phyloP scores from a whole-genome alignment of 768 basidiomycete genomes.

The Piloderma croceum region DNA sequence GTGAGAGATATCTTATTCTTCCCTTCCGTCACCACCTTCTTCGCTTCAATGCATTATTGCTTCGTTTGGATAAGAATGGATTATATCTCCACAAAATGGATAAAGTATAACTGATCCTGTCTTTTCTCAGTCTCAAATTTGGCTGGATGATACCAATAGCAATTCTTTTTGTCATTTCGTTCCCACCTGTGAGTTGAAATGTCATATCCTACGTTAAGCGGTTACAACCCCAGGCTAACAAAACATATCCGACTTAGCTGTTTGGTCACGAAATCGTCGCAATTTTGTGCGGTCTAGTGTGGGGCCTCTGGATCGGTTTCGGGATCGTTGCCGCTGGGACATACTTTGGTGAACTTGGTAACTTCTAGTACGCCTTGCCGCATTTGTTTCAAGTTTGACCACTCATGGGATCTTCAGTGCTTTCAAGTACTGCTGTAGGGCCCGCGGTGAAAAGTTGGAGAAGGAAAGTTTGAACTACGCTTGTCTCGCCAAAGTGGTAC shows the following conservation, averaged over 20 bases:
- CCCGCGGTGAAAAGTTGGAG: slow-evolving; percentile 73
- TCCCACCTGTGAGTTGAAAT: slow-evolving; percentile 68
- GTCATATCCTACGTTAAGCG: too few species aligned
- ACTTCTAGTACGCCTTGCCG: slow-evolving; percentile 64
- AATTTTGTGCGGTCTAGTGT: slow-evolving; percentile 83
- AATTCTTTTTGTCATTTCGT: slow-evolving; percentile 78
- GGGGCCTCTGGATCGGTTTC: slow-evolving; percentile 85
- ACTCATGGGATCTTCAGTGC: slow-evolving; percentile 39
- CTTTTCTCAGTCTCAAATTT: slow-evolving; percentile 38
- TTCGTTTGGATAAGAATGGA: too few species aligned
- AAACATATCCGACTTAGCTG: slow-evolving; percentile 37
- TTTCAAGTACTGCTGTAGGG: slow-evolving; percentile 74
- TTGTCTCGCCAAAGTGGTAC: slow-evolving; percentile 60
- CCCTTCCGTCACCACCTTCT: slow-evolving; percentile 26
- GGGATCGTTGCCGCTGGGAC: slow-evolving; percentile 82
- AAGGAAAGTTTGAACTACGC: slow-evolving; percentile 52
- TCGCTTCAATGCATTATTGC: slow-evolving; percentile 18
- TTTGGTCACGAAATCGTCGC: slow-evolving; percentile 93
- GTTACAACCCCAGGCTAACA: not conserved
- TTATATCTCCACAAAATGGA: too few species aligned
- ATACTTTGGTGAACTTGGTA: slow-evolving; percentile 80
- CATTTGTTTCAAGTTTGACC: not conserved
- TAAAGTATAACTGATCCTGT: slow-evolving; percentile 42
- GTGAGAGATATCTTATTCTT: slow-evolving; percentile 23
- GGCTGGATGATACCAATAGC: slow-evolving; percentile 80